Percentiles rank a stretch among this genome's conserved stretches.
phyloP scores from a whole-genome alignment of 2,329 filamentous ascomycete species.

The Fusarium clavum region DNA sequence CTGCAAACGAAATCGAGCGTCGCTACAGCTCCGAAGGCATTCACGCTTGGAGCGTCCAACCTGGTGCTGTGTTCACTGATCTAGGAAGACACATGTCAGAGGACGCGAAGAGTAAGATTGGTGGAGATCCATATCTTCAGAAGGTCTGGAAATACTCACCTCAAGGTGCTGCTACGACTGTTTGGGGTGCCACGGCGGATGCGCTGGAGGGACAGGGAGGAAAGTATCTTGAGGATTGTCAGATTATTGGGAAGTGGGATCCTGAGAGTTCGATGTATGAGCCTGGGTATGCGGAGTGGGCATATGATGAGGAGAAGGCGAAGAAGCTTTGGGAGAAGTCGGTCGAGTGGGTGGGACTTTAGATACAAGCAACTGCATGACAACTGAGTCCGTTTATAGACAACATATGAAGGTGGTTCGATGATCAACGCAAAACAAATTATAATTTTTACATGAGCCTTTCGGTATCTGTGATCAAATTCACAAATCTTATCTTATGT shows the following conservation, averaged over 20 bases:
- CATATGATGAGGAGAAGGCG: background rate
- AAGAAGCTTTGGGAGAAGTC: background rate
- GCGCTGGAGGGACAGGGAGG: slow-evolving; percentile 6
- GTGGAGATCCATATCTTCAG: background rate
- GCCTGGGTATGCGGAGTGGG: slow-evolving; percentile 2
- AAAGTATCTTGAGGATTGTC: slow-evolving; percentile 14
- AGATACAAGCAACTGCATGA: background rate
- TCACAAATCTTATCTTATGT: too few species aligned
- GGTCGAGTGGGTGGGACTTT: background rate
- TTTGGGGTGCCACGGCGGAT: slow-evolving; percentile 1
- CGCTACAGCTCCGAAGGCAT: background rate
- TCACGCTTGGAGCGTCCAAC: slow-evolving; percentile 8
- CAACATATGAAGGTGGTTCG: accelerated
- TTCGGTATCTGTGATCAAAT: too few species aligned
- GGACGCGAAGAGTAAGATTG: background rate
- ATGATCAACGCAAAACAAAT: too few species aligned
- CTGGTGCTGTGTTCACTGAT: background rate
- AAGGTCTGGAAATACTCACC: background rate
- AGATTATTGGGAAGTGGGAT: slow-evolving; percentile 7
- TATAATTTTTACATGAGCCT: too few species aligned
- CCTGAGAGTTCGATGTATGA: background rate
- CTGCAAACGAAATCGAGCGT: slow-evolving; percentile 8
- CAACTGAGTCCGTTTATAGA: too few species aligned
- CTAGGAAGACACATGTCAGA: background rate
- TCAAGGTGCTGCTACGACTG: slow-evolving; percentile 8